Percentiles rank a stretch among this genome's conserved stretches.
Conservation (phyloP, 2,329 filamentous ascomycete genomes). For the Aspergillus phoenicis region DNA sequence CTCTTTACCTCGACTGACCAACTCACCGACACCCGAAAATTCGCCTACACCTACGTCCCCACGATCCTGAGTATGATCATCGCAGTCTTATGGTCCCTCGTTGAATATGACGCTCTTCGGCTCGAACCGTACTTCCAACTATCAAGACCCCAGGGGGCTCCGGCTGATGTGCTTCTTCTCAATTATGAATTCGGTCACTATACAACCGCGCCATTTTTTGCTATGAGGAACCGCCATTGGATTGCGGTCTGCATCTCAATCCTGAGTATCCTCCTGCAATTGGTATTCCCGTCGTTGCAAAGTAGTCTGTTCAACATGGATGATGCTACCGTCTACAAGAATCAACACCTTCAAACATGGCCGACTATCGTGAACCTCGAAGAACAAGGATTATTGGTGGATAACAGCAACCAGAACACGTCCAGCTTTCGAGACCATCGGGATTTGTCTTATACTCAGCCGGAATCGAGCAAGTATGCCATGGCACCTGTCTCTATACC, state of each 20-base stretch:
- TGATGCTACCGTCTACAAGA: slow-evolving; percentile 1
- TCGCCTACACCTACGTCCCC: slow-evolving; percentile 12
- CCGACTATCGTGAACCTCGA: slow-evolving; percentile 5
- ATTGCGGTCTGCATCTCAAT: slow-evolving; percentile 9
- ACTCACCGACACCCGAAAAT: not conserved
- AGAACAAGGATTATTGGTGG: not conserved
- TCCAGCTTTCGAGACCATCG: not conserved
- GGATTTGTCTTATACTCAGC: not conserved
- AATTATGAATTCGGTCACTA: slow-evolving; percentile 15
- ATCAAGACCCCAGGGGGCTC: slow-evolving; percentile 7
- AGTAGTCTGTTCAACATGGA: slow-evolving; percentile 9
- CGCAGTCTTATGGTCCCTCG: slow-evolving; percentile 11
- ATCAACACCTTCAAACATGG: slow-evolving; percentile 9
- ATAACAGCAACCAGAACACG: not conserved
- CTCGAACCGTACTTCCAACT: slow-evolving; percentile 13
- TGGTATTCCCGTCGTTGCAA: slow-evolving; percentile 7
- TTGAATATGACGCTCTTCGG: slow-evolving; percentile 12
- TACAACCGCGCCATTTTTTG: slow-evolving; percentile 10
- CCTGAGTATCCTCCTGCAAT: slow-evolving; percentile 10
- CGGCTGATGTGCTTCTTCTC: slow-evolving; percentile 11
- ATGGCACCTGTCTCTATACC: slow-evolving; percentile 11
- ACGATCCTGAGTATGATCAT: slow-evolving; percentile 9
- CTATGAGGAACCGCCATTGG: slow-evolving; percentile 11
- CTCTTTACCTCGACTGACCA: slow-evolving; percentile 8
- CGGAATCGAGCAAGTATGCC: slow-evolving; percentile 5